Evolutionary conservation across 768 basidiomycete species (phyloP), one percentile per base, ranked within the genome.

Genomic region (Collybiopsis confluens): DNA sequence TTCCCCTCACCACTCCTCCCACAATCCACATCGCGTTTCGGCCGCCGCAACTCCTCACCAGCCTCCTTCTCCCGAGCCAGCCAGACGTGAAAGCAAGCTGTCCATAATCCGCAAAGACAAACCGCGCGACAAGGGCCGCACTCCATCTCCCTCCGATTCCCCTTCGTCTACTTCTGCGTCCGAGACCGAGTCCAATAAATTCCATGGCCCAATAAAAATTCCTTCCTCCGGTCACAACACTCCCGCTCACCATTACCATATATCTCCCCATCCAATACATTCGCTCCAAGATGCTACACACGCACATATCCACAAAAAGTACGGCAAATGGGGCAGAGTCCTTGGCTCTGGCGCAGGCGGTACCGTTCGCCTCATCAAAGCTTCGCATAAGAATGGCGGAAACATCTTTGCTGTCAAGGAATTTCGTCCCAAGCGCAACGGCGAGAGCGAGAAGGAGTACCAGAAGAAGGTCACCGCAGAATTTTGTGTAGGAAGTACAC

Each of bases 401-500:
- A 75, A 79, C 47, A 86, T 93, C 47, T 99, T 88, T 68, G 97
- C 97, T 44, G 97, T 97, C 59, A 99, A 99, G 71, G 94, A 98
- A 73, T 98, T 99, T 64, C 80, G 96, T 45, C 90, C 94, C 41
- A 90, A 92, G 61, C 83, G 94, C 55, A 63, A 77, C 3, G 92
- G 92, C 28, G 97, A 99, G 75, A 80, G 80, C 24, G 92, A 94
- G 71, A 90, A 92, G 71, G 97, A 99, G 74, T 99, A 98, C 68
- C 93, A 98, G 84, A 96, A 98, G 76, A 98, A 99, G 74, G 95
- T 98, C 54, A 97, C 95, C 1, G 96, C 96, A 24, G 97, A 99
- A 69, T 99, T 99, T 65, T 99, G 96, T 62, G 95, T 98, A 16
- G 94, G 97, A 55, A 90, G 88, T 21, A 90, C 90, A 41, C 76